Base-by-base conservation (phyloP, 441 rosid species). In the Gossypium davidsonii region DNA sequence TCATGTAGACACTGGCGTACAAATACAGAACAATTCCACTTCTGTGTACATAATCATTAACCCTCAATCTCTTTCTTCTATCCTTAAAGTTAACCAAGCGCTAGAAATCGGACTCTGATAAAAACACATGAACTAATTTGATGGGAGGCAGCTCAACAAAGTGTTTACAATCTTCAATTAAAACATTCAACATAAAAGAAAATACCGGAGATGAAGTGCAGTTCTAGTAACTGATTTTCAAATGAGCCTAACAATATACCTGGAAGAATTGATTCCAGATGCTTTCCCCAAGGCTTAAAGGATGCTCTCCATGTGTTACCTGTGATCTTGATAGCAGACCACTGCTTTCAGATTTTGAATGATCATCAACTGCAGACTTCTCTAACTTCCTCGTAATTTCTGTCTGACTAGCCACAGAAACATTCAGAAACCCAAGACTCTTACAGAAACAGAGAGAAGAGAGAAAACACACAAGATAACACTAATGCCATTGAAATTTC, bases 211-310 rank as follows among this genome's bases (percentile, higher is more conserved):
- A 20, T 31, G 20, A 73, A 21, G 10, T 8, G 63, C 28, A 17
- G 51, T 59, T 55, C 23, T 14, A 58, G 68, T 14, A 61, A 70
- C 20, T 69, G 10, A 65, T 15, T 51, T 61, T 17, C 34, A 55
- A 69, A 68, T 9, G 21, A 73, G 68, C 53, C 66, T 66, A 64
- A 72, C 60, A 28, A 52, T 55, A 62, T 87, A 95, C 99, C 99
- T 92, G 94, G 79, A 95, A 95, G 84, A 87, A 95, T 70, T 89
- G 83, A 84, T 92, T 91, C 99, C 99, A 95, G 81, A 90, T 63
- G 84, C 81, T 87, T 80, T 87, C 85, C 73, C 97, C 97, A 73
- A 90, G 90, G 85, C 97, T 92, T 84, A 94, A 78, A 73, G 98
- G 99, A 85, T 94, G 99, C 72, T 92, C 98, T 51, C 85, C 98